These are phyloP conservation scores for Kluyveromyces sp. DNA, from an alignment of 1,139 yeast genomes.

Conservation along the genomic window DNA sequence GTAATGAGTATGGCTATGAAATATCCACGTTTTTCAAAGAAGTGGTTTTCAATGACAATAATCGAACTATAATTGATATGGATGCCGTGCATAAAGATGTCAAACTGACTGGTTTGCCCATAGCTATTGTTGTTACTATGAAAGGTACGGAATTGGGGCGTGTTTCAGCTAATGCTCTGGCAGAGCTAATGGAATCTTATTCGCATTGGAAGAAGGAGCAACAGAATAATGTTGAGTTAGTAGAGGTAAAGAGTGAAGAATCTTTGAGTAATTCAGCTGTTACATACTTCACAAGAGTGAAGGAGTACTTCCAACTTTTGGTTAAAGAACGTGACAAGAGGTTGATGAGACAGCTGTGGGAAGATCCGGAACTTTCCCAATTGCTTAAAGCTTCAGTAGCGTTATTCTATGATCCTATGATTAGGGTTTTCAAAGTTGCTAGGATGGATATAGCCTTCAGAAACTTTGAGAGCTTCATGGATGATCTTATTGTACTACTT, in stretches of 20 bases:
- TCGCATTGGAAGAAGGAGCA: conserved; percentile 34
- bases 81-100: conserved; percentile 33
- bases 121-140: conserved; percentile 29
- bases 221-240: conserved; percentile 7
- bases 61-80: conserved; percentile 25
- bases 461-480: conserved; percentile 64
- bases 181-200: conserved; percentile 26
- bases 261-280: conserved; percentile 9
- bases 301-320: conserved; percentile 56
- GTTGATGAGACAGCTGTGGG: conserved; percentile 69
- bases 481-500: conserved; percentile 53
- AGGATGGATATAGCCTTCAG: conserved; percentile 68
- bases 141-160: conserved; percentile 17
- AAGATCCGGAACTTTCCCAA: conserved; percentile 68
- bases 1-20: conserved; percentile 23
- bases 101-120: conserved; percentile 30
- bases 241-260: conserved; percentile 1
- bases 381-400: conserved; percentile 66
- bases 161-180: conserved; percentile 19
- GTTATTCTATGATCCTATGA: conserved; percentile 78
- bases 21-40: conserved; percentile 24
- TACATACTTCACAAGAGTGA: conserved; percentile 40
- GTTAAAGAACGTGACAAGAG: conserved; percentile 70
- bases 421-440: conserved; percentile 66
- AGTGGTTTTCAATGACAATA: conserved; percentile 27